These are phyloP conservation scores for Pogostemon cablin DNA, from an alignment of 257 asterid genomes.

Conservation along the genomic window DNA sequence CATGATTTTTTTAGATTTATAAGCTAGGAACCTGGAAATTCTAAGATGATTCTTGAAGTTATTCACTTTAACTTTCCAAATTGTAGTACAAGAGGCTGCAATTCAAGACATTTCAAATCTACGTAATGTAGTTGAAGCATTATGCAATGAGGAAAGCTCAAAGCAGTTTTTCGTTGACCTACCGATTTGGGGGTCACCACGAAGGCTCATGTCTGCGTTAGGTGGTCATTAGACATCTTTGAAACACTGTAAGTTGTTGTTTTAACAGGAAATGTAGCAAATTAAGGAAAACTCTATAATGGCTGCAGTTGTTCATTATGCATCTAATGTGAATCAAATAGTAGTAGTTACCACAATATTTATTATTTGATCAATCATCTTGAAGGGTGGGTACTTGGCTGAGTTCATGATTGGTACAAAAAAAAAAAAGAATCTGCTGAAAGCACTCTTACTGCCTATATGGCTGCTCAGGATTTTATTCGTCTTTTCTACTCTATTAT, in stretches of 20 bases:
- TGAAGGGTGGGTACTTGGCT: constrained; percentile 31
- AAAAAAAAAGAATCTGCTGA: no score
- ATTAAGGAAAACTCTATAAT: constrained; percentile 30
- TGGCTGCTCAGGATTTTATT: no score
- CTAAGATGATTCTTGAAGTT: background rate
- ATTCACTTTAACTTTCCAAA: constrained; percentile 42
- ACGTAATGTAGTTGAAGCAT: constrained; percentile 60
- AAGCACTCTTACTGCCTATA: no score
- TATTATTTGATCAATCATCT: constrained; percentile 21
- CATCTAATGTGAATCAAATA: constrained; percentile 41
- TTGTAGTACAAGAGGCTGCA: constrained; percentile 64
- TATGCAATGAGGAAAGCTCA: constrained; percentile 60
- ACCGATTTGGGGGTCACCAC: constrained; percentile 73
- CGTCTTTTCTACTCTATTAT: no score
- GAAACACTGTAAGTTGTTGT: constrained; percentile 8
- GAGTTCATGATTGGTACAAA: no score
- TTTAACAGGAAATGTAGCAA: constrained; percentile 31
- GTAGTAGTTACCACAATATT: constrained; percentile 28
- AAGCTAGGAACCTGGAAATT: background rate
- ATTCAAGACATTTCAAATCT: constrained; percentile 47
- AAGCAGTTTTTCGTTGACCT: constrained; percentile 53
- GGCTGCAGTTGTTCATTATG: constrained; percentile 36
- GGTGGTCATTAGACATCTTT: constrained; percentile 38
- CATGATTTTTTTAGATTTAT: background rate
- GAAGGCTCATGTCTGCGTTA: constrained; percentile 56